Evolutionary conservation across 2,329 filamentous ascomycete genomes (phyloP), one percentile per base, ranked within the genome.

Genomic region (Nigrograna mackinnonii): DNA sequence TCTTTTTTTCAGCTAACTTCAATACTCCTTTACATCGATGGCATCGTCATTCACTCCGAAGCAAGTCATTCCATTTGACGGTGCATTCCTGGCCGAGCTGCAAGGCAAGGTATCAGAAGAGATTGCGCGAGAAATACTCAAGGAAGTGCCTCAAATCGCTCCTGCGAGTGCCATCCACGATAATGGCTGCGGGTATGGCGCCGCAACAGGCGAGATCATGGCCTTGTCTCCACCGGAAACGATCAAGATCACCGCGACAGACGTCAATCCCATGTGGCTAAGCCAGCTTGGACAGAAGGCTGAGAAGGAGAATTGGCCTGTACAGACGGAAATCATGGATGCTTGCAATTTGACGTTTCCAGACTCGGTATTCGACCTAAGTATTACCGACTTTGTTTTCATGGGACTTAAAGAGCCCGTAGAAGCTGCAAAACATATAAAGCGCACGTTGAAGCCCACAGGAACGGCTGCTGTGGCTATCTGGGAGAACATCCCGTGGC

Each of bases 341-440:
- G 33, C 35, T 9, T 28, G 22, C 13, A 22, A 17, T 13, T 28
- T 49, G 6, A 36, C 30, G 3, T 33, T 28, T 6, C 32, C 39
- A 1, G 57, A 64, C 37, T 46, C 40, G 4, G 48, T 44, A 4
- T 69, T 68, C 47, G 57, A 56, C 3, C 58, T 64, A 41, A 51
- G 44, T 9, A 50, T 69, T 40, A 67, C 64, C 5, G 64, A 60
- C 43, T 52, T 68, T 17, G 62, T 62, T 2, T 43, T 68, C 20
- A 33, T 60, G 9, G 59, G 59, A 26, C 62, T 62, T 35, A 22
- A 34, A 1, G 59, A 68, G 39, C 39, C 43, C 0, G 37, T 42
- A 1, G 41, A 26, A 9, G 64, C 56, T 16, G 62, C 60, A 1
- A 39, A 42, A 5, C 61, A 68, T 35, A 55, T 67, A 9, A 41